Evolutionary conservation across 345 rosid genomes (phyloP).

Genomic region (Passiflora organensis): DNA sequence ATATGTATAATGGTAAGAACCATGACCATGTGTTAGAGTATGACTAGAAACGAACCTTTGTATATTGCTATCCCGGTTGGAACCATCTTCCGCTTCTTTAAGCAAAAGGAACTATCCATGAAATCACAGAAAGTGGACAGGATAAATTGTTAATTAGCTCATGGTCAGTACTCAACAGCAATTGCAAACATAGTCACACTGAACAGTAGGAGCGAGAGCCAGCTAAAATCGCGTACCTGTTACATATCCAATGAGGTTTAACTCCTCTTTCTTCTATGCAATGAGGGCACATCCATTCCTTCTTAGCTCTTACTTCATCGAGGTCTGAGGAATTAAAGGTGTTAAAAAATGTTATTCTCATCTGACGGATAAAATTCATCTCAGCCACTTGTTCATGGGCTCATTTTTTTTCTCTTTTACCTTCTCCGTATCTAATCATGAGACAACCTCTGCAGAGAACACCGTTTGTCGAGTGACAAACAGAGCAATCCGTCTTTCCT

Average conservation of each 20-base stretch:
- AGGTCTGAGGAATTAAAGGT: constrained; percentile 16
- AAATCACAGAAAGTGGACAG: not conserved
- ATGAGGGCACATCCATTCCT: constrained; percentile 46
- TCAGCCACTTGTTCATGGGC: not conserved
- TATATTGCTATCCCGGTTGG: constrained; percentile 35
- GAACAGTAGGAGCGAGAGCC: not conserved
- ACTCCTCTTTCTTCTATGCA: constrained; percentile 39
- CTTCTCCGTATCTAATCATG: constrained; percentile 41
- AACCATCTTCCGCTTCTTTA: constrained; percentile 28
- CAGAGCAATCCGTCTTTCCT: constrained; percentile 45
- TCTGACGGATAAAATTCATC: not conserved
- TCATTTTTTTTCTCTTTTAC: constrained; percentile 17
- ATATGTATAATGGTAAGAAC: not conserved
- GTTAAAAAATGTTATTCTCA: no score
- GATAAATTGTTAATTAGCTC: not conserved
- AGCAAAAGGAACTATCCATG: constrained; percentile 27
- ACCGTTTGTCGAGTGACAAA: constrained; percentile 35
- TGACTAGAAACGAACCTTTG: constrained; percentile 14
- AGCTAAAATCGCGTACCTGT: constrained; percentile 15
- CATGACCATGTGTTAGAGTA: not conserved
- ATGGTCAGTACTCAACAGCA: not conserved
- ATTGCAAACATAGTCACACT: not conserved
- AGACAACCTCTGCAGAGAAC: constrained; percentile 41
- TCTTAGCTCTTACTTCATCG: constrained; percentile 34
- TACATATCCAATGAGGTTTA: constrained; percentile 40